Evolutionary conservation across 345 rosid genomes (phyloP), one percentile per base, ranked within the genome.

Genomic region (Atalantia buxifolia): DNA sequence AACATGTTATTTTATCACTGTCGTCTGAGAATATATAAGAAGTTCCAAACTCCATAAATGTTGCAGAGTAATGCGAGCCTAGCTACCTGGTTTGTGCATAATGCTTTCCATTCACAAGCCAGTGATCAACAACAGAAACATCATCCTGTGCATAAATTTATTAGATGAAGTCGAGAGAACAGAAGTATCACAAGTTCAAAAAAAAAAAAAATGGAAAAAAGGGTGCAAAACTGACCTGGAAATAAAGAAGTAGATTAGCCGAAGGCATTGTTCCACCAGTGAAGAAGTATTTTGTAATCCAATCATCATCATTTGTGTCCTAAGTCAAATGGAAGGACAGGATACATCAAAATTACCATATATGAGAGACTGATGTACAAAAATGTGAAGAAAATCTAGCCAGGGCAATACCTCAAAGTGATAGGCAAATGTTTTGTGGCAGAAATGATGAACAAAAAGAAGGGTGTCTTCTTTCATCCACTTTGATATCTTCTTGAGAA

Each of bases 211-310:
- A 3, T 7, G 4, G 2, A 6, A n/a, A 22, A 57, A n/a, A 57
- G 55, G 38, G 40, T 16, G 16, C 21, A 50, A 38, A 64, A 28
- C 80, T 81, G 60, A 88, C 97, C 91, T 95, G 98, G 83, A 93
- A 95, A 84, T 95, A 93, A 48, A 93, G 97, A 65, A 93, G 88
- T 81, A 95, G 87, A 87, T 93, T 85, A 6, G 98, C 93, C 0
- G 98, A 87, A 35, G 97, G 99, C 99, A 92, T 92, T 69, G 97
- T 92, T 64, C 97, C 96, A 66, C 97, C 98, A 1, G 89, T 88
- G 78, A 95, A 92, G 93, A 93, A 95, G 83, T 93, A 79, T 84
- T 91, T 86, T 65, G 96, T 89, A 65, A 93, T 93, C 98, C 99
- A 92, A 78, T 93, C 99, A 72, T 91, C 99, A 69, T 91, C 99